phyloP scores from a whole-genome alignment of 495 filamentous ascomycete species.

The Lichenothelia convexa region DNA sequence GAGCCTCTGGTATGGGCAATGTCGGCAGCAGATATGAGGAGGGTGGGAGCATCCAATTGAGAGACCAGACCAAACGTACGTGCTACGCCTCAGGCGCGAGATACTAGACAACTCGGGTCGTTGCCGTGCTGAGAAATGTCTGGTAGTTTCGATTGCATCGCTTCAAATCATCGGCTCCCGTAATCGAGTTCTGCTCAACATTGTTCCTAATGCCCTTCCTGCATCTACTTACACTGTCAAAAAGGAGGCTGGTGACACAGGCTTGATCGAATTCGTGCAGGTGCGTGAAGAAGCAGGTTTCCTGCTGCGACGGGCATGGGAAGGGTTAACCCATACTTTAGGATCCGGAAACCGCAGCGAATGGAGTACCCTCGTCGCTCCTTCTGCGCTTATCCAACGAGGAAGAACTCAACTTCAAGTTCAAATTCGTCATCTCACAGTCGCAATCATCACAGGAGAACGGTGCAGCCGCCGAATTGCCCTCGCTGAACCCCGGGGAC shows the following conservation, averaged over 20 bases:
- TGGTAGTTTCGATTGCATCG: conserved; percentile 65
- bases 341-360: conserved; percentile 57
- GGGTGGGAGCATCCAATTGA: conserved; percentile 61
- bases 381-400: conserved; percentile 76
- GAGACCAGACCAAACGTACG: conserved; percentile 78
- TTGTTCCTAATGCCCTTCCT: conserved; percentile 79
- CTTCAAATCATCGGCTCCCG: conserved; percentile 62
- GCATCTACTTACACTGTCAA: conserved; percentile 61
- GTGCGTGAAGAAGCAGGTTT: conserved; percentile 34
- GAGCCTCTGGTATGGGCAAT: conserved; percentile 53
- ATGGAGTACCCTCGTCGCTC: conserved; percentile 45
- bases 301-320: too few species aligned
- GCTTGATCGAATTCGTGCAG: conserved; percentile 78
- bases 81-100: too few species aligned
- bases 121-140: conserved; percentile 6
- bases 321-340: too few species aligned
- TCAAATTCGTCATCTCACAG: conserved; percentile 77
- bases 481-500: too few species aligned
- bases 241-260: conserved; percentile 55
- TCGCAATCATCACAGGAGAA: conserved; percentile 28
- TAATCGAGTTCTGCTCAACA: conserved; percentile 51
- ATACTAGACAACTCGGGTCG: too few species aligned
- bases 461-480: conserved; percentile 29
- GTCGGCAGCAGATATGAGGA: conserved; percentile 84
- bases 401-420: conserved; percentile 79